Evolutionary conservation across 768 basidiomycete species (phyloP), one percentile per base, ranked within the genome.

Genomic region (Lanmaoa rubissima): DNA sequence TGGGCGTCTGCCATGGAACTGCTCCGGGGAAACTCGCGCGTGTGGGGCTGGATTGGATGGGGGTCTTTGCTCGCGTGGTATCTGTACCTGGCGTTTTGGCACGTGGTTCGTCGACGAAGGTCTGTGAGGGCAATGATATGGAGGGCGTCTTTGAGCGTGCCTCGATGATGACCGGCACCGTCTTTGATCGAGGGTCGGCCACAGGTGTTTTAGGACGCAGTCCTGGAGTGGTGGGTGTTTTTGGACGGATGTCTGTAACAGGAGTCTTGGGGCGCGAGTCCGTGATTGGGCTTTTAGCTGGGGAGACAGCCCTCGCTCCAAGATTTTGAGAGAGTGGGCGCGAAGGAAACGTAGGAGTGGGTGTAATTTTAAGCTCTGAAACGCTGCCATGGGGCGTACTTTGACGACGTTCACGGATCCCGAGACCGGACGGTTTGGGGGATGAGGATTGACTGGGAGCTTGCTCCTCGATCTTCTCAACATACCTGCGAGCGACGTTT

Each of bases 401-500:
- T 48, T 77, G 75, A 13, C 78, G 82, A 49, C 82, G 78, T 58
- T 82, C 80, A 36, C 83, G 76, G 54, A 66, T 68, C 51, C 71
- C 75, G 9, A 50, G 51, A 19, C 59, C 53, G 21, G 56, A 36
- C 6, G 53, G 38, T 50, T 58, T 67, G 8, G 72, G 73, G 57
- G 74, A 75, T 24, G 65, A 62, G 0, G 66, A 41, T 41, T 43
- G 74, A 24, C 74, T 74, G n/a, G 68, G 35, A 19, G 69, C 59
- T 28, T 73, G 73, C 21, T 74, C 76, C 41, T 78, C 76, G 9
- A 73, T 65, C 57, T 75, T 75, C 60, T 78, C 73, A 40, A 73
- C 71, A 51, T 69, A 68, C 36, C 66, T 65, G 42, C 69, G 71
- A 36, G 73, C 69, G 16, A 70, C 54, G 12, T 70, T 68, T 2